These are phyloP conservation scores for Fusarium staphyleae DNA, from an alignment of 2,329 filamentous ascomycete genomes.

Conservation along the genomic window DNA sequence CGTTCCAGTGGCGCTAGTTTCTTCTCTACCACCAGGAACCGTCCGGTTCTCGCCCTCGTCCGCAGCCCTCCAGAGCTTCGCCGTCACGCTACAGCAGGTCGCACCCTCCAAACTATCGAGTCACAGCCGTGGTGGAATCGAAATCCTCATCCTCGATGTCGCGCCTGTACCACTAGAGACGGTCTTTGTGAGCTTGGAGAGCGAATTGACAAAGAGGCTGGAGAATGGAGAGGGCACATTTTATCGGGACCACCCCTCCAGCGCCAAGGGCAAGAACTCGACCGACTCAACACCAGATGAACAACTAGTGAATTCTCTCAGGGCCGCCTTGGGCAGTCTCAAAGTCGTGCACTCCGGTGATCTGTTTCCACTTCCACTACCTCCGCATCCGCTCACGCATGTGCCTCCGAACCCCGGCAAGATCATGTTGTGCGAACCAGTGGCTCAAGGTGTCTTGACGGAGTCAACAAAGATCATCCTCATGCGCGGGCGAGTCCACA, in stretches of 20 bases:
- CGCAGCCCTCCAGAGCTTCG: constrained; percentile 79
- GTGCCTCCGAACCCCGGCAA: constrained; percentile 83
- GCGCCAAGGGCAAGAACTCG: constrained; percentile 48
- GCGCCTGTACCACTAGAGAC: constrained; percentile 81
- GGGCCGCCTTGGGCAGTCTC: constrained; percentile 75
- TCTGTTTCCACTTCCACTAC: constrained; percentile 76
- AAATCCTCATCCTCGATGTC: constrained; percentile 84
- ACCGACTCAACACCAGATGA: constrained; percentile 57
- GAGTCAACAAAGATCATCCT: constrained; percentile 85
- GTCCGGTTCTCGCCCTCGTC: constrained; percentile 79
- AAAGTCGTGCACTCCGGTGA: constrained; percentile 86
- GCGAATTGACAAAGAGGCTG: constrained; percentile 77
- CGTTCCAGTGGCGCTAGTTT: constrained; percentile 73
- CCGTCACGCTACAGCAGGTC: constrained; percentile 73
- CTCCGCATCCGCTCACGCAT: constrained; percentile 87
- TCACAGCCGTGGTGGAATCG: constrained; percentile 78
- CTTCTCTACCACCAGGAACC: constrained; percentile 75
- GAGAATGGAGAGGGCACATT: constrained; percentile 87
- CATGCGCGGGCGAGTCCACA: constrained; percentile 66
- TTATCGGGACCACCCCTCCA: constrained; percentile 66
- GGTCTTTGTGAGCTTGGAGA: constrained; percentile 86
- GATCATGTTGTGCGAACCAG: constrained; percentile 92
- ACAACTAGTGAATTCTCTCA: constrained; percentile 69
- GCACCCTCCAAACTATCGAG: constrained; percentile 78
- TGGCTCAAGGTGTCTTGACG: constrained; percentile 83